A percentile compares a stretch with the other conserved stretches of the same genome.
phyloP scores from a whole-genome alignment of 331 rosid genomes.

The Quercus tomentella region DNA sequence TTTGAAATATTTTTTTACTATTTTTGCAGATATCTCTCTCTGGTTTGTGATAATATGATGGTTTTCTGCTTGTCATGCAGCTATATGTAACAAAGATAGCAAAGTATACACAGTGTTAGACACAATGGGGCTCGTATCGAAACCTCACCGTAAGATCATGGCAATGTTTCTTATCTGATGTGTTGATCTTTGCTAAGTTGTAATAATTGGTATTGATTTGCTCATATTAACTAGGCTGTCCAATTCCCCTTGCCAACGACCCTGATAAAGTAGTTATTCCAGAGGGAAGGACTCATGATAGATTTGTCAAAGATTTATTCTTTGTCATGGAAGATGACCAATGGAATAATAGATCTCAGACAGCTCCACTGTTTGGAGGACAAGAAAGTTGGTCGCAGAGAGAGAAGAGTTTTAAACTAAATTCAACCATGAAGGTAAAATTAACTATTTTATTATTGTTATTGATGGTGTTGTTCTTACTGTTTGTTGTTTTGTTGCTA shows the following conservation, averaged over 20 bases:
- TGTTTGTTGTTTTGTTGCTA: not conserved
- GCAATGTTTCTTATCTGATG: not conserved
- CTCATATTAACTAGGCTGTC: conserved; percentile 59
- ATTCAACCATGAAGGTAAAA: conserved; percentile 82
- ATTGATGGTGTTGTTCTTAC: not conserved
- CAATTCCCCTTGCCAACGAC: conserved; percentile 63
- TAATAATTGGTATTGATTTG: conserved; percentile 17
- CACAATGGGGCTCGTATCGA: conserved; percentile 62
- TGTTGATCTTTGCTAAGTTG: not conserved
- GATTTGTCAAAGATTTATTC: conserved; percentile 52
- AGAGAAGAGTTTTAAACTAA: conserved; percentile 72
- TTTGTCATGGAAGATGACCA: conserved; percentile 55
- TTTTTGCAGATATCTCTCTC: not conserved
- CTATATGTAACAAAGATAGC: conserved; percentile 90
- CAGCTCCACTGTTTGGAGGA: conserved; percentile 85
- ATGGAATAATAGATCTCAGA: conserved; percentile 26
- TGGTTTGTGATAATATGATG: not conserved
- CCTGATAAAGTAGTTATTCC: conserved; percentile 77
- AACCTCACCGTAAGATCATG: conserved; percentile 73
- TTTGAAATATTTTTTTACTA: not conserved
- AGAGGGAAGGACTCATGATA: conserved; percentile 52
- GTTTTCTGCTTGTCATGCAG: conserved; percentile 55
- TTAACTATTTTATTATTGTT: not conserved
- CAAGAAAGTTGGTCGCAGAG: conserved; percentile 75
- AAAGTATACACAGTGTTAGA: conserved; percentile 66